Conservation (phyloP, 2,329 filamentous ascomycete genomes). For the Macroventuria anomochaeta region DNA sequence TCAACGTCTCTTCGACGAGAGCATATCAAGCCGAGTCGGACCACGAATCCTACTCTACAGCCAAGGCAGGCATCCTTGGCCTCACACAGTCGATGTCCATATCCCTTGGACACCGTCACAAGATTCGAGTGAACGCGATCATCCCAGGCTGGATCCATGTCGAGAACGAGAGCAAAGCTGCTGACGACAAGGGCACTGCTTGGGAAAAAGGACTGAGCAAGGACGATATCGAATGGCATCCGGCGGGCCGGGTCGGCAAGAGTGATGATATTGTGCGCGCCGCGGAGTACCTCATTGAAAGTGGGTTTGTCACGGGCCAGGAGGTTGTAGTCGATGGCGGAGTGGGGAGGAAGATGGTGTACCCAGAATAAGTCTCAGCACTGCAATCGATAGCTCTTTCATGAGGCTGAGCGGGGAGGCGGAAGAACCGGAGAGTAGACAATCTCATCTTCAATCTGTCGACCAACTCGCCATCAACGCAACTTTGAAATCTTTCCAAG, state of each 20-base stretch:
- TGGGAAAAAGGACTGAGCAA: conserved; percentile 58
- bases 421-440: conserved; percentile 8
- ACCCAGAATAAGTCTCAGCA: conserved; percentile 33
- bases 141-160: conserved; percentile 62
- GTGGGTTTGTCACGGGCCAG: conserved; percentile 53
- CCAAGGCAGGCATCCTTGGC: conserved; percentile 59
- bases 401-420: conserved; percentile 7
- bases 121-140: conserved; percentile 58
- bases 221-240: conserved; percentile 58
- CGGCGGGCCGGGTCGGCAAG: conserved; percentile 58
- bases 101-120: conserved; percentile 52
- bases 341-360: conserved; percentile 56
- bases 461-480: background rate
- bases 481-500: background rate
- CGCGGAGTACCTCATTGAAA: conserved; percentile 51
- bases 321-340: conserved; percentile 57
- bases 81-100: conserved; percentile 59
- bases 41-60: conserved; percentile 59
- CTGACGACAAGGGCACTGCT: conserved; percentile 48
- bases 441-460: conserved; percentile 12
- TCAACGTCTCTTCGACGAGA: conserved; percentile 60
- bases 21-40: conserved; percentile 58
- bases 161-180: conserved; percentile 50
- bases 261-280: conserved; percentile 55
- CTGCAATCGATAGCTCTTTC: conserved; percentile 4